These are phyloP conservation scores for Podila horticola DNA, from an alignment of 192 early-diverging fungal genomes.

Conservation along the genomic window DNA sequence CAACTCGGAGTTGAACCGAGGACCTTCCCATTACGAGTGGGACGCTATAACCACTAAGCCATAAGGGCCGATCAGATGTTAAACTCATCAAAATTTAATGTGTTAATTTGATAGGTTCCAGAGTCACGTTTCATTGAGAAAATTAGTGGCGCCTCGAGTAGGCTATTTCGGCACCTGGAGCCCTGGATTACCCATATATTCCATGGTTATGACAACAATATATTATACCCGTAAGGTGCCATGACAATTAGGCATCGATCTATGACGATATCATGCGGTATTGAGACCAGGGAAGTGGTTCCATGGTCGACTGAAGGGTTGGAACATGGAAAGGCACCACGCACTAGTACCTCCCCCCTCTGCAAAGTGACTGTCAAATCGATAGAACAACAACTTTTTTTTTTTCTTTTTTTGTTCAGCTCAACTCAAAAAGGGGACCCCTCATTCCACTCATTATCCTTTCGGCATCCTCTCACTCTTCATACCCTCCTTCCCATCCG, in stretches of 20 bases:
- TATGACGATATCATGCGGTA: too few relatives aligned
- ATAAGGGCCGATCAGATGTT: slow-evolving; percentile 13
- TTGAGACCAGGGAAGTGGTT: too few relatives aligned
- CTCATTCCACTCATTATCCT: not conserved
- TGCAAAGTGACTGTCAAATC: not conserved
- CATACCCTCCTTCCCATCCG: not conserved
- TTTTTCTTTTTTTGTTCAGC: not conserved
- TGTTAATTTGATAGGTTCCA: too few relatives aligned
- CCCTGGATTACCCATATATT: too few relatives aligned
- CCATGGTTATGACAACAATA: too few relatives aligned
- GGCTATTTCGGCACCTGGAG: too few relatives aligned
- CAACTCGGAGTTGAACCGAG: slow-evolving; percentile 53
- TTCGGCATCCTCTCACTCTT: too few relatives aligned
- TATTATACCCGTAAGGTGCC: too few relatives aligned
- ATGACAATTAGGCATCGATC: too few relatives aligned
- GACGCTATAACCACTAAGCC: slow-evolving; percentile 54
- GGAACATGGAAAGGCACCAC: not conserved
- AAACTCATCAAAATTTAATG: not conserved
- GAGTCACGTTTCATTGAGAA: too few relatives aligned
- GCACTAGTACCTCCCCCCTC: not conserved
- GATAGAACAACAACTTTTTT: not conserved
- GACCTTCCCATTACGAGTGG: slow-evolving; percentile 55
- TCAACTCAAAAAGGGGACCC: not conserved
- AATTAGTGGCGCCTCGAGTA: too few relatives aligned
- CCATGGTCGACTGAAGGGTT: too few relatives aligned